Conservation (phyloP, 176 grass and related monocot species). For the Poa pratensis region DNA sequence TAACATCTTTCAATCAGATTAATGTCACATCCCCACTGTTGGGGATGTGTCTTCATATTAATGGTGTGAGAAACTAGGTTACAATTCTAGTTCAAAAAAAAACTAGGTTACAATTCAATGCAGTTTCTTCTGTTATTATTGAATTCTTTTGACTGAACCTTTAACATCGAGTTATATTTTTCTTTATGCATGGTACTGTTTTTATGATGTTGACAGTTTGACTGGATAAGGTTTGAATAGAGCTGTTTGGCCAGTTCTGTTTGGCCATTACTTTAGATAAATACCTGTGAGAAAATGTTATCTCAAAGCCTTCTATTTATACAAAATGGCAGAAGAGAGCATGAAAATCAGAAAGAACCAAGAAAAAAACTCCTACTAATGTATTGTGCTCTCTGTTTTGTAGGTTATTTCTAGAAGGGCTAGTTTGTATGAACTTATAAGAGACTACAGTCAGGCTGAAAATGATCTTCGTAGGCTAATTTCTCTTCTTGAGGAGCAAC, state of each 20-base stretch:
- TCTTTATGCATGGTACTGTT: background rate
- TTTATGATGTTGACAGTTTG: conserved; percentile 12
- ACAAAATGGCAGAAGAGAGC: background rate
- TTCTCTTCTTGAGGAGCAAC: conserved; percentile 77
- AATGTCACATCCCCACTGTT: conserved; percentile 4
- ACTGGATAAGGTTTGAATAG: conserved; percentile 23
- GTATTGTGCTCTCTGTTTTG: conserved; percentile 38
- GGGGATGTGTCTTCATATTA: background rate
- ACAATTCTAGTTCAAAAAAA: too few species aligned
- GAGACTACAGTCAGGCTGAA: conserved; percentile 74
- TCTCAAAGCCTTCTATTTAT: background rate
- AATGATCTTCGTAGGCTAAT: conserved; percentile 75
- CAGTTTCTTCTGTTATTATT: background rate
- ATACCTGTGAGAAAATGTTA: conserved; percentile 3
- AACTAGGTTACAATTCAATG: conserved; percentile 20
- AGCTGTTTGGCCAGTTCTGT: background rate
- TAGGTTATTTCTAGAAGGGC: conserved; percentile 94
- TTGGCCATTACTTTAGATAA: conserved; percentile 21
- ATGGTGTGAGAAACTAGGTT: conserved; percentile 23
- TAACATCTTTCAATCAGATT: conserved; percentile 29
- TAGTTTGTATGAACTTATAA: conserved; percentile 78
- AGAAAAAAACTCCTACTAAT: conserved; percentile 11
- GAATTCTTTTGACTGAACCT: conserved; percentile 25
- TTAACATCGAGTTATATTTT: conserved; percentile 26
- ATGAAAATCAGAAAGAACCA: background rate